A percentile compares a stretch with the other conserved stretches of the same genome.
These are phyloP conservation scores for Elaeis oleifera DNA, from an alignment of 202 grass and related monocot species.

Conservation along the genomic window DNA sequence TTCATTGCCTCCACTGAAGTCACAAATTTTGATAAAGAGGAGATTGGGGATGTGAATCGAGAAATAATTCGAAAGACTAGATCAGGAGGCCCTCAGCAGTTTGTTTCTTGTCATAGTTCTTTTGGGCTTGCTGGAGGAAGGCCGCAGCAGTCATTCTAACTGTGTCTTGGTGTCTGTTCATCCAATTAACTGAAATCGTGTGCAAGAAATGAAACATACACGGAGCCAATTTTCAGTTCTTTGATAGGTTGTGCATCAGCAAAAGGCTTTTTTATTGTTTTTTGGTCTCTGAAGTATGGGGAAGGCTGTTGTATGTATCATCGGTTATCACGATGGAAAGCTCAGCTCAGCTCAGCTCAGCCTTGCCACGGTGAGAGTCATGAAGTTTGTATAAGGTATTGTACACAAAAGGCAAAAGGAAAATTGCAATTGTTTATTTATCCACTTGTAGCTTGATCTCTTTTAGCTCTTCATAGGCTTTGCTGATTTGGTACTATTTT, in stretches of 20 bases:
- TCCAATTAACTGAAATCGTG: slow-evolving; percentile 20
- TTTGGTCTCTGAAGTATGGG: too few species aligned
- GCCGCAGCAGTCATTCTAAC: slow-evolving; percentile 42
- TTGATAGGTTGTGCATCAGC: slow-evolving; percentile 28
- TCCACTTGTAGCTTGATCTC: too few species aligned
- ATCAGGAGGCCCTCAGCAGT: slow-evolving; percentile 13
- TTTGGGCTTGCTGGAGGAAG: slow-evolving; percentile 49
- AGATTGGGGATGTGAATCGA: slow-evolving; percentile 3
- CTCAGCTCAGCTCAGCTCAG: too few species aligned
- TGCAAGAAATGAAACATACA: background rate
- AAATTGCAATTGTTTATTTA: too few species aligned
- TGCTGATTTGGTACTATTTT: too few species aligned
- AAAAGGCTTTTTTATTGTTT: background rate
- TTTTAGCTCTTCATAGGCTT: too few species aligned
- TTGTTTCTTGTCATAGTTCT: slow-evolving; percentile 37
- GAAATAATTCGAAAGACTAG: slow-evolving; percentile 3
- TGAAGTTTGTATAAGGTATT: too few species aligned
- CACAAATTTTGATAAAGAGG: slow-evolving; percentile 1
- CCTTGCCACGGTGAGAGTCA: too few species aligned
- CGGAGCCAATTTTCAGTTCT: slow-evolving; percentile 1
- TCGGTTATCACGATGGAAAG: too few species aligned
- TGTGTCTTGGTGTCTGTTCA: slow-evolving; percentile 37
- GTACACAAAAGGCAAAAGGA: too few species aligned
- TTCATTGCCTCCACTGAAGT: background rate
- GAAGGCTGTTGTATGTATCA: too few species aligned